These are phyloP conservation scores for Vitis rupestris DNA, from an alignment of 164 flowering plant genomes.

Conservation along the genomic window DNA sequence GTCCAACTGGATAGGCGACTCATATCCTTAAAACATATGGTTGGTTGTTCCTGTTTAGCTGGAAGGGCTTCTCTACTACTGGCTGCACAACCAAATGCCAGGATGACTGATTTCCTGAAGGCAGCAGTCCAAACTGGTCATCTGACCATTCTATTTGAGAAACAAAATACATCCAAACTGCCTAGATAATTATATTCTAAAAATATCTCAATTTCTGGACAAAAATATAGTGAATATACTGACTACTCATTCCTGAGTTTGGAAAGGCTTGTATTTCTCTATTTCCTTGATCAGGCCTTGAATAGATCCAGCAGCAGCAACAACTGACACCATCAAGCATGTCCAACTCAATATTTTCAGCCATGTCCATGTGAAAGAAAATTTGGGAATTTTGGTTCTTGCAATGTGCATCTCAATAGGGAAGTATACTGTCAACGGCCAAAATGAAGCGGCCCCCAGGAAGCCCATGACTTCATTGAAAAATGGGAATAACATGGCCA, in stretches of 20 bases:
- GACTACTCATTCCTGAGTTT: slow-evolving; percentile 12
- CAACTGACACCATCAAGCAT: slow-evolving; percentile 63
- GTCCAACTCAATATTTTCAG: slow-evolving; percentile 64
- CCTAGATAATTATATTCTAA: background rate
- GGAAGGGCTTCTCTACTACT: too few relatives aligned
- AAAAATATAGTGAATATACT: background rate
- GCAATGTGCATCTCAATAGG: slow-evolving; percentile 88
- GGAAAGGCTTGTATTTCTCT: slow-evolving; percentile 66
- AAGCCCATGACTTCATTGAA: slow-evolving; percentile 79
- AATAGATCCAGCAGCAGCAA: slow-evolving; percentile 73
- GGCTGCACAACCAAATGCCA: background rate
- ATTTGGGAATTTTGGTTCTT: slow-evolving; percentile 39
- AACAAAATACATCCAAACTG: background rate
- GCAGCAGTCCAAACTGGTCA: background rate
- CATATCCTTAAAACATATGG: too few relatives aligned
- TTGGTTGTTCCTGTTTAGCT: too few relatives aligned
- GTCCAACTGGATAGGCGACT: too few relatives aligned
- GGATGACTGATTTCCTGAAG: background rate
- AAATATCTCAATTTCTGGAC: background rate
- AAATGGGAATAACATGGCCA: slow-evolving; percentile 89
- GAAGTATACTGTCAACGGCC: slow-evolving; percentile 87
- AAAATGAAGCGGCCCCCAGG: slow-evolving; percentile 73
- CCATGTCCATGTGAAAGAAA: slow-evolving; percentile 61
- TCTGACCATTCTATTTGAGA: background rate
- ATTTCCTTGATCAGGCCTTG: slow-evolving; percentile 57